Conservation (phyloP, 441 rosid genomes). For the Euphorbia schlechtendalii region DNA sequence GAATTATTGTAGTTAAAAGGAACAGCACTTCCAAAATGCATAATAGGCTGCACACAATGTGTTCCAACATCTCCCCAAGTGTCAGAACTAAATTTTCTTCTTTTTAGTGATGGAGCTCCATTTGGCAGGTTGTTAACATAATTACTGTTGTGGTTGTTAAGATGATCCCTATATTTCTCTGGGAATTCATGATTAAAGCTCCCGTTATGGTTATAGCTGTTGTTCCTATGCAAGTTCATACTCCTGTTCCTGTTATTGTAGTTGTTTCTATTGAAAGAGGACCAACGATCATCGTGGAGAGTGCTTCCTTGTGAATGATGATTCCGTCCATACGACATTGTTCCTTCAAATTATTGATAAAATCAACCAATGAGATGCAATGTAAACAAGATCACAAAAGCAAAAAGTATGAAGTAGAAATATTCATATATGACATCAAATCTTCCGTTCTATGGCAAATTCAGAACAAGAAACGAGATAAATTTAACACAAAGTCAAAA, state of each 20-base stretch:
- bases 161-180: constrained; percentile 27
- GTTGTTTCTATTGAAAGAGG: constrained; percentile 25
- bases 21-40: constrained; percentile 23
- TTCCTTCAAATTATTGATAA: constrained; percentile 16
- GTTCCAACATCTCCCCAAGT: constrained; percentile 41
- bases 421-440: not conserved
- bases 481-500: too few species aligned
- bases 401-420: not conserved
- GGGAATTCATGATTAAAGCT: constrained; percentile 24
- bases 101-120: constrained; percentile 41
- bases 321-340: constrained; percentile 45
- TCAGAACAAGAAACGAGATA: not conserved
- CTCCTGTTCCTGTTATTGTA: constrained; percentile 22
- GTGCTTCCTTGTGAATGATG: constrained; percentile 39
- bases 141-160: constrained; percentile 12
- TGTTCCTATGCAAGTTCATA: constrained; percentile 23
- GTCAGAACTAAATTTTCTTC: constrained; percentile 49
- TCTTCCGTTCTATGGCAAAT: not conserved
- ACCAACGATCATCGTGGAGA: constrained; percentile 29
- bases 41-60: constrained; percentile 19
- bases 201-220: constrained; percentile 16
- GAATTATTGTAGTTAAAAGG: constrained; percentile 23
- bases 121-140: constrained; percentile 27
- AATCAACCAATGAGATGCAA: not conserved
- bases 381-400: not conserved